phyloP scores from a whole-genome alignment of 2,329 filamentous ascomycete genomes.

The Sarocladium strictum region DNA sequence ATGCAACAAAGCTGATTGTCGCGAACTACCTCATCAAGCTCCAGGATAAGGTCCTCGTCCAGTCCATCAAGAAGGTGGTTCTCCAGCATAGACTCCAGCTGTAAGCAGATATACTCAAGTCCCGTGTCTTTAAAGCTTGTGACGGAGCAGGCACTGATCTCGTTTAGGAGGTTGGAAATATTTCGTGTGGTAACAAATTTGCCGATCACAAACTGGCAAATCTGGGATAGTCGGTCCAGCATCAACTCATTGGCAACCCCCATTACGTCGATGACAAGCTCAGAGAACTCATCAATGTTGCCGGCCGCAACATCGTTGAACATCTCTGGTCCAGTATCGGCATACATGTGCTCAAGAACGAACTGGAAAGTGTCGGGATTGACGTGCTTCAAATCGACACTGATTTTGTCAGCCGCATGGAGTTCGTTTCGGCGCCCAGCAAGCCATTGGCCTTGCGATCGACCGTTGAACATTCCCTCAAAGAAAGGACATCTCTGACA shows the following conservation, averaged over 20 bases:
- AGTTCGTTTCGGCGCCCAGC: conserved; percentile 53
- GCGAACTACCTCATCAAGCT: conserved; percentile 74
- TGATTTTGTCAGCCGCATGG: conserved; percentile 38
- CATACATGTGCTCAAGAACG: conserved; percentile 76
- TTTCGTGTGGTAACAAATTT: conserved; percentile 82
- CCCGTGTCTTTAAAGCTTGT: conserved; percentile 82
- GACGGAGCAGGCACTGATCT: conserved; percentile 76
- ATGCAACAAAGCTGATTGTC: conserved; percentile 75
- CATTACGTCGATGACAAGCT: conserved; percentile 88
- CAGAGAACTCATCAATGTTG: conserved; percentile 76
- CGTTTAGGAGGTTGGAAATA: conserved; percentile 77
- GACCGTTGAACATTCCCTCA: conserved; percentile 80
- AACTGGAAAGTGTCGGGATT: conserved; percentile 66
- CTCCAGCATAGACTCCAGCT: conserved; percentile 86
- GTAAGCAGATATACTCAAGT: conserved; percentile 85
- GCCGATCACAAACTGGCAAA: conserved; percentile 81
- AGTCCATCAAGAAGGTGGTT: conserved; percentile 82
- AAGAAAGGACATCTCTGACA: conserved; percentile 91
- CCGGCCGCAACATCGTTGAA: conserved; percentile 68
- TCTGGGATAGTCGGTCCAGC: conserved; percentile 83
- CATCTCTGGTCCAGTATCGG: conserved; percentile 71
- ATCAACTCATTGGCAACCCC: conserved; percentile 89
- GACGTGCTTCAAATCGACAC: conserved; percentile 79
- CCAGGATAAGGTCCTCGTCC: conserved; percentile 73
- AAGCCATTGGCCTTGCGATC: conserved; percentile 80